These are phyloP conservation scores for Astrocystis sublimbata DNA, from an alignment of 495 filamentous ascomycete genomes.

Conservation along the genomic window DNA sequence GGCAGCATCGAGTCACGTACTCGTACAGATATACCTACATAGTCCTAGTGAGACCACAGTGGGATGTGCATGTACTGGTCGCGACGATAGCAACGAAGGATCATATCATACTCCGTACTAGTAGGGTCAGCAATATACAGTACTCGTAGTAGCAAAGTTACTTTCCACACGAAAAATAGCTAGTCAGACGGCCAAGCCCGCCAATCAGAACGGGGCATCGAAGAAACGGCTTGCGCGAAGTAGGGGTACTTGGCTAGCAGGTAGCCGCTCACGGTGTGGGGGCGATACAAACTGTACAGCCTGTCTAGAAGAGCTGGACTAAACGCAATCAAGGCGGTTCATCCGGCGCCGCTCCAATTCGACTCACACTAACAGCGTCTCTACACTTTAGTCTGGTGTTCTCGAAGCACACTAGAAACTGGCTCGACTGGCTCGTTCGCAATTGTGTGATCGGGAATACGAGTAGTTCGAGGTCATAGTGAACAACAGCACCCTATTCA, in stretches of 20 bases:
- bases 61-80: neutral
- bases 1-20: too few species aligned
- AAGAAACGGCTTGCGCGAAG: neutral
- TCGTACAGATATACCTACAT: too few species aligned
- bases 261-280: neutral
- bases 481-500: too few species aligned
- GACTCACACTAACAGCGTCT: too few species aligned
- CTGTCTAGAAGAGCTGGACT: neutral
- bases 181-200: conserved; percentile 20
- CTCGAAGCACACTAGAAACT: too few species aligned
- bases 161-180: neutral
- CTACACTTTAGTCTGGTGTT: too few species aligned
- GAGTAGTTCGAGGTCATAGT: too few species aligned
- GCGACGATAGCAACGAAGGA: neutral
- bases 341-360: neutral
- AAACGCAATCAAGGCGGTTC: neutral
- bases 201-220: neutral
- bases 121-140: conserved; percentile 13
- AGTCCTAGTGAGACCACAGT: neutral
- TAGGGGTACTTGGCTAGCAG: neutral
- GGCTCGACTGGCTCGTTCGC: too few species aligned
- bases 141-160: too few species aligned
- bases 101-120: neutral
- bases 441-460: too few species aligned
- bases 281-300: neutral